Percentiles rank a stretch among this genome's conserved stretches.
Evolutionary conservation across 805 yeast species (phyloP).

Genomic region (Zygosaccharomyces bisporus): DNA sequence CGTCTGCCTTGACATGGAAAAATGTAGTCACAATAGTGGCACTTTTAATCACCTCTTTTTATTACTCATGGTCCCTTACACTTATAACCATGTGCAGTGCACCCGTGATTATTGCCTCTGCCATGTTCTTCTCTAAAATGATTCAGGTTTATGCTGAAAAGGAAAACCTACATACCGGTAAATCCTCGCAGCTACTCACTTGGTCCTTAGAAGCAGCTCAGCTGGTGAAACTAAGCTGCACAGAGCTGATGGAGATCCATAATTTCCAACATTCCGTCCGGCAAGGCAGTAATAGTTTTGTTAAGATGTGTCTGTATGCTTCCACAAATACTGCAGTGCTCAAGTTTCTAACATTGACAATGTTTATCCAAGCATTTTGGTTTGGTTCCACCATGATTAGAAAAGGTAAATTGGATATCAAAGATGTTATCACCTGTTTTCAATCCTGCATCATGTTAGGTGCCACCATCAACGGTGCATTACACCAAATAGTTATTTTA

Average conservation of each 20-base stretch:
- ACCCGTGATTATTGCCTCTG: slow-evolving; percentile 58
- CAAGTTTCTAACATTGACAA: slow-evolving; percentile 55
- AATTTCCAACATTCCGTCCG: slow-evolving; percentile 39
- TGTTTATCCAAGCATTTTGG: slow-evolving; percentile 92
- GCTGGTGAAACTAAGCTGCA: slow-evolving; percentile 59
- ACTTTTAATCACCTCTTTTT: slow-evolving; percentile 60
- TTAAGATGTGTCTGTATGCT: slow-evolving; percentile 44
- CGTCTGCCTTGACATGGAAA: slow-evolving; percentile 54
- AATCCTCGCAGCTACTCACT: slow-evolving; percentile 57
- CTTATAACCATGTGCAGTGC: slow-evolving; percentile 68
- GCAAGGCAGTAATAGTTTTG: slow-evolving; percentile 39
- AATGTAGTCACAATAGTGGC: slow-evolving; percentile 51
- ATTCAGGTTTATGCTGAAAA: slow-evolving; percentile 46
- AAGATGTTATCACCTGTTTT: slow-evolving; percentile 76
- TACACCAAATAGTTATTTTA: slow-evolving; percentile 55
- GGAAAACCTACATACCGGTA: slow-evolving; percentile 57
- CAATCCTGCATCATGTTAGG: slow-evolving; percentile 77
- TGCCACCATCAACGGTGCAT: slow-evolving; percentile 49
- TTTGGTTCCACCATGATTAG: slow-evolving; percentile 72
- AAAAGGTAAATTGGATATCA: slow-evolving; percentile 47
- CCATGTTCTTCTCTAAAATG: slow-evolving; percentile 47
- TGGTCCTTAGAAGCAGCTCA: slow-evolving; percentile 65
- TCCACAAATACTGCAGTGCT: slow-evolving; percentile 53
- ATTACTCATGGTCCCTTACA: slow-evolving; percentile 82
- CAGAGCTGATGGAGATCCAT: slow-evolving; percentile 49